Evolutionary conservation across 495 filamentous ascomycete species (phyloP), one percentile per base, ranked within the genome.

Genomic region (Neohortaea acidophila): DNA sequence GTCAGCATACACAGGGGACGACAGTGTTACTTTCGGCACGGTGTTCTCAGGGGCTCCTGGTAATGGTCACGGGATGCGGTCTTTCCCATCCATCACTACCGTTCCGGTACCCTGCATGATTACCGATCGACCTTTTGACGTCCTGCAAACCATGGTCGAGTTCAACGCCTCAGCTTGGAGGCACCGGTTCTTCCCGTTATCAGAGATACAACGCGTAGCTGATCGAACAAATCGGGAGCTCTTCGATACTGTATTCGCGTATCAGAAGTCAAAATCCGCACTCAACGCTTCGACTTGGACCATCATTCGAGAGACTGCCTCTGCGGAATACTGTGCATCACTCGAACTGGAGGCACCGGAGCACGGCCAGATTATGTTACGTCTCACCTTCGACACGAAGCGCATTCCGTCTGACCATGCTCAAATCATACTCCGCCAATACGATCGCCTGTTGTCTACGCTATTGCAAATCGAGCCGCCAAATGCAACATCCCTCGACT

Each of bases 231-330:
- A 76, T 21, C 58, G 67, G 15, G 60, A 62, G 10, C 64, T 84
- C 2, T 86, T 91, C 47, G 82, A 91, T 54, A 81, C 81, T 0
- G 57, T 91, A 21, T 73, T 91, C 51, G 75, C 75, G 0, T 87
- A 81, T 51, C 84, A 86, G 49, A 84, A 81, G 43, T 42, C 38
- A 31, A 52, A 40, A 0, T 36, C 34, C 0, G 25, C 26, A 4
- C 23, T 44, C 2, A 49, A 55, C 3, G 1, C 22, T 2, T 30
- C 40, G 8, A 32, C 46, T 1, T 77, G 71, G 71, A 52, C 65
- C 20, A 38, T 70, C 7, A 41, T 66, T 12, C 58, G 67, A 33
- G 75, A 76, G 41, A 59, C 65, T 39, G 69, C 71, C 35, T 65
- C 58, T 11, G 66, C 70, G 26, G 71, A 77, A 54, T 85, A 81